Evolutionary conservation across 1,284 basidiomycete species (phyloP), one percentile per base, ranked within the genome.

Genomic region (Apiotrichum mycotoxinovorans): DNA sequence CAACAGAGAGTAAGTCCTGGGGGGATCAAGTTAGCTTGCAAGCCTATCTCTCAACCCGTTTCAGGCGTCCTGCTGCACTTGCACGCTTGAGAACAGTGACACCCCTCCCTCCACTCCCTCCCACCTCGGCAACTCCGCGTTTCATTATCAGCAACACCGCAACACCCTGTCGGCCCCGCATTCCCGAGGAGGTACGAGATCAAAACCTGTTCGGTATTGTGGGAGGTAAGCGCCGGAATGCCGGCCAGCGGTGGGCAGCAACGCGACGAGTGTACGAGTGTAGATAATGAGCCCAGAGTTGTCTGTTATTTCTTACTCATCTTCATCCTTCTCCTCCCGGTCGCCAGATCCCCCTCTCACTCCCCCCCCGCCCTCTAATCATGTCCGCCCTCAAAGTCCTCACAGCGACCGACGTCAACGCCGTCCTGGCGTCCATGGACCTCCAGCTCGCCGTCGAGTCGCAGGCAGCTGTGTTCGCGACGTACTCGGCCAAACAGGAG

Each of bases 391-490:
- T 62, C 38, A 57, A 48, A 38, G 46, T 78, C 49, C 66, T 78
- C 18, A 71, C 73, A 0, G 65, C 62, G 20, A 25, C 59, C 11
- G 69, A 76, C 55, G 70, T 77, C 37, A 64, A 71, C 59, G 42
- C 47, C 9, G 59, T 77, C 26, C 61, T 77, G 40, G 40, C 62
- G 14, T 37, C 52, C 5, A 66, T 77, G 26, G 58, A 67, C 43
- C 64, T 68, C 10, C 49, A 61, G 40, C 45, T 57, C 18, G 72
- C 72, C 4, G 62, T 78, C 10, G 37, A 49, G 18, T 71, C 67
- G 17, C 77, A 78, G 64, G 55, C 66, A 4, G 42, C 53, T 0
- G 70, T 76, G 15, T 78, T 78, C 52, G 57, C 54, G 10, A 60
- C 66, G 3, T 74, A 69, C 65, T 73, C 71, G 25, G 43, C 56